Conservation (phyloP, 2,329 filamentous ascomycete species). For the Diaporthe ampelina region DNA sequence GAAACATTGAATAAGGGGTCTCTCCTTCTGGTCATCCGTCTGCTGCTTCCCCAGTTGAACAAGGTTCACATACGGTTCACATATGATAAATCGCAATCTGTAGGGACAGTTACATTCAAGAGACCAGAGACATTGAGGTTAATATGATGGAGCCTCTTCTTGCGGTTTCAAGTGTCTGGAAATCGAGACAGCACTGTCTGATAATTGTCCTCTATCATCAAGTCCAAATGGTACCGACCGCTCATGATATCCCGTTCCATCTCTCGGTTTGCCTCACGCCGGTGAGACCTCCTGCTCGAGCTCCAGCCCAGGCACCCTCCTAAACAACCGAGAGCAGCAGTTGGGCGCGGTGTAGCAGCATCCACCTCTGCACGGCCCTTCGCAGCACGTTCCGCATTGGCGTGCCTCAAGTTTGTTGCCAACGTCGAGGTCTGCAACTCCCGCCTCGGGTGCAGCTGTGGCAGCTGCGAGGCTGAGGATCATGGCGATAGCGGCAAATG, state of each 20-base stretch:
- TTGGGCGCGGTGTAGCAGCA: constrained; percentile 3
- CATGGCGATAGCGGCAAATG: neutral
- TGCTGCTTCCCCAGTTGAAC: no score
- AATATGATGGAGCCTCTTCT: no score
- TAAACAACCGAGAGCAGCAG: neutral
- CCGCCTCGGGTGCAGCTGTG: neutral
- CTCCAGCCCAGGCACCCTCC: neutral
- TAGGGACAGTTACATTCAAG: no score
- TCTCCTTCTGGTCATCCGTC: neutral
- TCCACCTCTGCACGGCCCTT: neutral
- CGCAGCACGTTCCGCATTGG: neutral
- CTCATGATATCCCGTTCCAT: no score
- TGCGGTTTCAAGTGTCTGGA: no score
- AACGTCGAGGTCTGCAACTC: neutral
- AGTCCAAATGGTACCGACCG: neutral
- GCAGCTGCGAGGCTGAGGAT: constrained; percentile 1
- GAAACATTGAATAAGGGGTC: neutral
- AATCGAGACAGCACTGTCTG: neutral
- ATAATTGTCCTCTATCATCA: no score
- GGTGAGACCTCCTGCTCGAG: neutral
- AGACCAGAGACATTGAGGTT: no score
- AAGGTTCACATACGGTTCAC: neutral
- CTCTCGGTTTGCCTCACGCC: neutral
- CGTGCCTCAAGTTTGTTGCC: constrained; percentile 6
- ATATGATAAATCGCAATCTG: no score